Percentiles rank a stretch among this genome's conserved stretches.
These are phyloP conservation scores for Ammopiptanthus mongolicus DNA, from an alignment of 306 rosid genomes.

Conservation along the genomic window DNA sequence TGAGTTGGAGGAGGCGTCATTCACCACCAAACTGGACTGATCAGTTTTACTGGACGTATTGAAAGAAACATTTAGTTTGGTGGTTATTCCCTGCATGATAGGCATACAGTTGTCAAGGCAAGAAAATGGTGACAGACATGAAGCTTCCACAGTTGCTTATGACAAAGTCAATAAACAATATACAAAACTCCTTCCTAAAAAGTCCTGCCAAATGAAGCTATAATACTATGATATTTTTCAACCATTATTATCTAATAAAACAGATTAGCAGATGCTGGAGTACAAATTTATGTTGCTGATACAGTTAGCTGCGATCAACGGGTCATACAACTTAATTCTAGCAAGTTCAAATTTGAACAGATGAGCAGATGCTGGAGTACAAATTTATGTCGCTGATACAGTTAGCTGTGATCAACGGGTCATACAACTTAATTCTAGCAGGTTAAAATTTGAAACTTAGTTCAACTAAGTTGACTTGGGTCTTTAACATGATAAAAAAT, in stretches of 20 bases:
- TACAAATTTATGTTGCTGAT: neutral
- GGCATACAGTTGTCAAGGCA: slow-evolving; percentile 26
- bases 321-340: neutral
- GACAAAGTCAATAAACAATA: neutral
- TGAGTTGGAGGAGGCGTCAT: slow-evolving; percentile 27
- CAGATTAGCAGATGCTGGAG: neutral
- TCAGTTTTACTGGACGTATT: slow-evolving; percentile 36
- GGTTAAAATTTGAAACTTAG: neutral
- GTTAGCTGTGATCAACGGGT: neutral
- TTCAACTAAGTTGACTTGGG: slow-evolving; percentile 8
- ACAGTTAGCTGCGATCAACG: slow-evolving; percentile 1
- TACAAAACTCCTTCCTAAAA: slow-evolving; percentile 4
- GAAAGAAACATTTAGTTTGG: slow-evolving; percentile 51
- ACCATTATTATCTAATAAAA: neutral
- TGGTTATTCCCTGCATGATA: slow-evolving; percentile 65
- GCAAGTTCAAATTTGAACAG: neutral
- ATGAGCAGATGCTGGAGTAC: neutral
- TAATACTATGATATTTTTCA: neutral
- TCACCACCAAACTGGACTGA: slow-evolving; percentile 31
- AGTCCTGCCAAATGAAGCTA: neutral
- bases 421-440: slow-evolving; percentile 4
- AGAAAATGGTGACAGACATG: slow-evolving; percentile 24
- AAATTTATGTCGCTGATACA: neutral
- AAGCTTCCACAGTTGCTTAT: slow-evolving; percentile 15
- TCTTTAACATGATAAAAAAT: slow-evolving; percentile 1